Base-by-base conservation (phyloP, 1,284 basidiomycete genomes). In the Ustilago tritici region DNA sequence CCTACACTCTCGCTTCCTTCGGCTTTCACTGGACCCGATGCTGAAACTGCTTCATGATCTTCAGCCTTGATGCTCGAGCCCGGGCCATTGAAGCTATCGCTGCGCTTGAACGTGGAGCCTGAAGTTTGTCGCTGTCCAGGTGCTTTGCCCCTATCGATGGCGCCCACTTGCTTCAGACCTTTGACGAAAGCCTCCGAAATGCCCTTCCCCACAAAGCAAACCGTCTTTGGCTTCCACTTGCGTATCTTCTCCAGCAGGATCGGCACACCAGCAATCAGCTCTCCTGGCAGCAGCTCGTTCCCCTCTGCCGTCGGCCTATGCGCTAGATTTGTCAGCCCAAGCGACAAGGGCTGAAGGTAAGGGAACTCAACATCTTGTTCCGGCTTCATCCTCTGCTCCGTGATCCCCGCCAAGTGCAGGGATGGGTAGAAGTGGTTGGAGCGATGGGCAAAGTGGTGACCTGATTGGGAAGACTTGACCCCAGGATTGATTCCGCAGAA, bases 401-500 rank as follows among this genome's bases (percentile, higher is more conserved):
- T 80, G 62, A 80, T 70, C 5, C 75, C 78, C 2, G 70, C 63
- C 15, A 69, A 50, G 53, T 74, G 68, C 3, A 80, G 40, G 6
- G 75, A 65, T 0, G 70, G 70, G 41, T 80, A 80, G 41, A 80
- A 80, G 52, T 80, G 78, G 17, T 80, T 80, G 38, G 78, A 74
- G 28, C 68, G 78, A 31, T 75, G 71, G 0, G 75, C 68, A 59
- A 80, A 80, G 23, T 80, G 78, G 36, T 74, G 70, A 11, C 75
- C 75, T 12, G 62, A 63, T 4, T 56, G 41, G 6, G 75, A 65
- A 0, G 70, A 74, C n/a, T 60, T 70, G 54, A 80, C 70, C 15
- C 78, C 78, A 40, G 78, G 78, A 55, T 80, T 80, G 75, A 80
- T 77, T 14, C 78, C 78, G 60, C 78, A 80, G 34, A 80, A 60